phyloP scores from a whole-genome alignment of 352 stramenopile genomes.

The Globisporangium orthogonon region DNA sequence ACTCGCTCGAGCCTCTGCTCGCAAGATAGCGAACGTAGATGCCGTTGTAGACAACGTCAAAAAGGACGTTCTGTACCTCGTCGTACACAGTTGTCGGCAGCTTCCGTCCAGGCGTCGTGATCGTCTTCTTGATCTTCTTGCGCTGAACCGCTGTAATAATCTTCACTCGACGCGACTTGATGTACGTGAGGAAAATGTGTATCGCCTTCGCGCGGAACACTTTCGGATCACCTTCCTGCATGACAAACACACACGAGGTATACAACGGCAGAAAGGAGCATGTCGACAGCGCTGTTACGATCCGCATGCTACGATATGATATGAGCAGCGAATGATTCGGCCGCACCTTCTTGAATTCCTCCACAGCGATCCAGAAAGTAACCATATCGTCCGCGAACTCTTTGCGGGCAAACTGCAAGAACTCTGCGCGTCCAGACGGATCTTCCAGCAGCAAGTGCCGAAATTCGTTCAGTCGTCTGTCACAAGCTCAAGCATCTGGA shows the following conservation, averaged over 20 bases:
- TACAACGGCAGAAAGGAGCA: neutral
- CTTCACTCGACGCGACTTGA: conserved; percentile 57
- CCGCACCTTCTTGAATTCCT: conserved; percentile 40
- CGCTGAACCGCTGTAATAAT: conserved; percentile 54
- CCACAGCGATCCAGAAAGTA: conserved; percentile 55
- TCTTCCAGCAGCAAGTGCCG: conserved; percentile 32
- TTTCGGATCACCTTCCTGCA: conserved; percentile 23
- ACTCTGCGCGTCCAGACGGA: conserved; percentile 18
- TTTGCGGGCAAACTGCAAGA: conserved; percentile 32
- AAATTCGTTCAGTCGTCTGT: conserved; percentile 30
- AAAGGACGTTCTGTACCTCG: conserved; percentile 46
- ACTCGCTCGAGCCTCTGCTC: neutral
- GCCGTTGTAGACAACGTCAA: conserved; percentile 49
- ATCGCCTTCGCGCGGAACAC: conserved; percentile 37
- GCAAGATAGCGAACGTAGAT: conserved; percentile 41
- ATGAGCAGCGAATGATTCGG: neutral
- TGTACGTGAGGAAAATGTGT: conserved; percentile 42
- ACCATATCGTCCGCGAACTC: conserved; percentile 58
- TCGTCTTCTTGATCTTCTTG: conserved; percentile 62
- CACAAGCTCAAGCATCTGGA: neutral
- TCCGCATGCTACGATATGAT: neutral
- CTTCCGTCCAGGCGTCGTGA: conserved; percentile 51
- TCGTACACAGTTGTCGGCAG: conserved; percentile 38
- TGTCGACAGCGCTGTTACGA: neutral
- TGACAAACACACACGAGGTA: no score